Percentiles rank a stretch among this genome's conserved stretches.
Conservation (phyloP, 768 basidiomycete species). For the Tylopilus intermedius region DNA sequence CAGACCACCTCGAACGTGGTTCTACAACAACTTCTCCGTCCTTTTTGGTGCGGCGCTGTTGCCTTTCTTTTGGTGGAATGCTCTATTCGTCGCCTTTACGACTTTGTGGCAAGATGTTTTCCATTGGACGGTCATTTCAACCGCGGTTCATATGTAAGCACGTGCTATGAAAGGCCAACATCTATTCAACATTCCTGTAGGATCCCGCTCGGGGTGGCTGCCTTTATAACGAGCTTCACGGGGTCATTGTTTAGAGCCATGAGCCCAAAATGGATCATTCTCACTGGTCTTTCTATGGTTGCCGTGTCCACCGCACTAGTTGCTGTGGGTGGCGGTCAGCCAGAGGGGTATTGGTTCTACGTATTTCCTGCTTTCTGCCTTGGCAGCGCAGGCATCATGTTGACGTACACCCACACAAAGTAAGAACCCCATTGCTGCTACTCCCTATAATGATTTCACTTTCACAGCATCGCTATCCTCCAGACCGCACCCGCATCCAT, state of each 20-base stretch:
- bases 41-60: conserved; percentile 35
- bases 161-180: background rate
- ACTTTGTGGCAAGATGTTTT: conserved; percentile 40
- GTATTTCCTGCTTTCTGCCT: conserved; percentile 48
- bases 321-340: conserved; percentile 37
- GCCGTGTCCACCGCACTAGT: conserved; percentile 39
- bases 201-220: conserved; percentile 39
- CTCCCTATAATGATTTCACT: background rate
- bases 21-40: conserved; percentile 37
- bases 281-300: conserved; percentile 37
- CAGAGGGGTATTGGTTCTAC: conserved; percentile 42
- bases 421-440: conserved; percentile 20
- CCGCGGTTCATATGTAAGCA: conserved; percentile 37
- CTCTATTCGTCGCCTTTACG: conserved; percentile 32
- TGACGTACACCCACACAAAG: conserved; percentile 47
- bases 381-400: conserved; percentile 42
- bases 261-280: conserved; percentile 43
- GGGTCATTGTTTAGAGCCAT: conserved; percentile 35
- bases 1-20: conserved; percentile 42
- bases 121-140: conserved; percentile 38
- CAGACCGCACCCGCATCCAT: conserved; percentile 43
- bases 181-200: conserved; percentile 19
- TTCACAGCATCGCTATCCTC: conserved; percentile 46
- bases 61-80: conserved; percentile 41
- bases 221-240: conserved; percentile 35